Percentiles rank a stretch among this genome's conserved stretches.
phyloP scores from a whole-genome alignment of 2,329 filamentous ascomycete species.

The Ceratocystis albifundus region DNA sequence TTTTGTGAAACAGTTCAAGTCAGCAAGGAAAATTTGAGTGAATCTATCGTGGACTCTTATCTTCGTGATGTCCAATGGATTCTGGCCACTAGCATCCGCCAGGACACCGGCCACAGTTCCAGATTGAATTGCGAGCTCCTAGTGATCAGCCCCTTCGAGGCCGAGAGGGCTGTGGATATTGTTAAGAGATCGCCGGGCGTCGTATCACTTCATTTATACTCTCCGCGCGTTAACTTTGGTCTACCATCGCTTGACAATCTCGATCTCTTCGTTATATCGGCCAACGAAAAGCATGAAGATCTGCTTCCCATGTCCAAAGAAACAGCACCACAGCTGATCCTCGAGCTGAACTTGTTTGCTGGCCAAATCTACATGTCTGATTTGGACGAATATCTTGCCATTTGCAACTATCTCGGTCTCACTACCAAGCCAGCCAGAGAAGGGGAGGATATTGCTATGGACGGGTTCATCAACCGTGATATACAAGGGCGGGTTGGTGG shows the following conservation, averaged over 20 bases:
- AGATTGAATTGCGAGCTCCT: conserved; percentile 31
- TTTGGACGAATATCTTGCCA: conserved; percentile 41
- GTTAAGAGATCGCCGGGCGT: conserved; percentile 30
- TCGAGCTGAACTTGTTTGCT: conserved; percentile 53
- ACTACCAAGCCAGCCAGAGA: conserved; percentile 26
- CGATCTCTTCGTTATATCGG: conserved; percentile 34
- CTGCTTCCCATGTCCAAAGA: conserved; percentile 23
- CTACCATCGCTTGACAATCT: conserved; percentile 37
- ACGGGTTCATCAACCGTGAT: conserved; percentile 31
- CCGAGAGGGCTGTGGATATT: conserved; percentile 36
- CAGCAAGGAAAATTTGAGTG: background rate
- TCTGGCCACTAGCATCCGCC: conserved; percentile 26
- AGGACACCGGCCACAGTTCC: background rate
- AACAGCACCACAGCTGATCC: conserved; percentile 27
- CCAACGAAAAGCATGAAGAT: background rate
- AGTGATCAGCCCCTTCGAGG: conserved; percentile 51
- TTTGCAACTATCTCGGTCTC: conserved; percentile 44
- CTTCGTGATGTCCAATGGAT: conserved; percentile 46
- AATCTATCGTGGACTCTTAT: conserved; percentile 33
- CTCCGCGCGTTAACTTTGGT: conserved; percentile 34
- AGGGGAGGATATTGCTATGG: conserved; percentile 26
- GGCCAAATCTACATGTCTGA: conserved; percentile 53
- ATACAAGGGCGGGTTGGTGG: conserved; percentile 13
- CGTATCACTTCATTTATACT: conserved; percentile 41
- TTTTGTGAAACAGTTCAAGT: conserved; percentile 37